Evolutionary conservation across 2,329 filamentous ascomycete species (phyloP).

Genomic region (Colletotrichum euphorbiae): DNA sequence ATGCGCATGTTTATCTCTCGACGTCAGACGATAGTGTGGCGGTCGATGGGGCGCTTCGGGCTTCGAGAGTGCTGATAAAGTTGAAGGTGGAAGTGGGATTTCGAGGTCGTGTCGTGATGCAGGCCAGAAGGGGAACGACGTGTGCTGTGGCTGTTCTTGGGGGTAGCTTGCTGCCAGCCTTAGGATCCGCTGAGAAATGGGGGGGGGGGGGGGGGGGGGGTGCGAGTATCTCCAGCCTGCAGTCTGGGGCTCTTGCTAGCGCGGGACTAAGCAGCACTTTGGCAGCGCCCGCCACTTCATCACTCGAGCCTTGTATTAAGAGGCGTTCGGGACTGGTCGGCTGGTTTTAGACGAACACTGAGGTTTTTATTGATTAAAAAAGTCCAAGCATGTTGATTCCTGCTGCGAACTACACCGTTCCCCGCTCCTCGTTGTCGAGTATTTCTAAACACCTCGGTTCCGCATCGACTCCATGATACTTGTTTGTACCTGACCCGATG

Average conservation of each 20-base stretch:
- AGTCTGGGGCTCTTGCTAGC: constrained; percentile 29
- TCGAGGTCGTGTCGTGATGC: constrained; percentile 38
- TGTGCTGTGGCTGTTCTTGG: constrained; percentile 31
- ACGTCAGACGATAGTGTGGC: background rate
- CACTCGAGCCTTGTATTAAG: background rate
- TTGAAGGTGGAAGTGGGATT: constrained; percentile 23
- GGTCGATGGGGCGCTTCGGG: constrained; percentile 15
- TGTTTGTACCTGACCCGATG: constrained; percentile 22
- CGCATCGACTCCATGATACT: constrained; percentile 14
- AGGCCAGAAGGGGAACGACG: constrained; percentile 32
- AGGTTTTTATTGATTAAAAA: background rate
- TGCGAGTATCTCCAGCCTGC: constrained; percentile 22
- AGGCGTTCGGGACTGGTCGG: background rate
- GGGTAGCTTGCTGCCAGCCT: constrained; percentile 37
- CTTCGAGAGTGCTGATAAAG: constrained; percentile 2
- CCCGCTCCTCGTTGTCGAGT: background rate
- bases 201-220: constrained; percentile 25
- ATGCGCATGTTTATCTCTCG: constrained; percentile 34
- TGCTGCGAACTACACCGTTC: too few species aligned
- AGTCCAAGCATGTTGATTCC: background rate
- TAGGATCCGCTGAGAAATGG: constrained; percentile 8
- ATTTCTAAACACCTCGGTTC: constrained; percentile 16
- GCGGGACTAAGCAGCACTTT: background rate
- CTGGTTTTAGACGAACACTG: background rate
- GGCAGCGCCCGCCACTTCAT: constrained; percentile 24